Evolutionary conservation across 805 yeast species (phyloP).

Genomic region (Grigorovia humatica): DNA sequence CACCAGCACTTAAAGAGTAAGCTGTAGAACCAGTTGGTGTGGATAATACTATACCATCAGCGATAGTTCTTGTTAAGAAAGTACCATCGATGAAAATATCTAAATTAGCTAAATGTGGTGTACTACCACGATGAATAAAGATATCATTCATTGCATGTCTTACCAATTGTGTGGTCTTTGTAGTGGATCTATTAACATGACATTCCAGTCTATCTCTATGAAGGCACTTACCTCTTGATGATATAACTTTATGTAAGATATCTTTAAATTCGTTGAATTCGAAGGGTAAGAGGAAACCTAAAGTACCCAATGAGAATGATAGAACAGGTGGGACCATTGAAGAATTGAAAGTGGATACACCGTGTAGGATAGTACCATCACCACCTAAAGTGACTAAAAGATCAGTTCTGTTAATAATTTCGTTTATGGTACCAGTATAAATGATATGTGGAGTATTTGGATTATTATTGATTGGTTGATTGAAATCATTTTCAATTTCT

Average conservation of each 20-base stretch:
- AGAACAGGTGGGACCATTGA: conserved; percentile 77
- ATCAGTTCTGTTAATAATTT: conserved; percentile 60
- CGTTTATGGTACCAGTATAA: conserved; percentile 48
- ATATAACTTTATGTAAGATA: conserved; percentile 57
- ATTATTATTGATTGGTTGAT: conserved; percentile 17
- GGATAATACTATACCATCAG: conserved; percentile 77
- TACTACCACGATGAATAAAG: conserved; percentile 75
- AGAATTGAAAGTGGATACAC: conserved; percentile 67
- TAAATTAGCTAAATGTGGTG: conserved; percentile 74
- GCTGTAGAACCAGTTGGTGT: conserved; percentile 97
- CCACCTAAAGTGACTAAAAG: conserved; percentile 87
- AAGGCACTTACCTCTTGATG: conserved; percentile 58
- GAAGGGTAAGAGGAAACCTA: conserved; percentile 84
- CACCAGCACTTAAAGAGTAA: conserved; percentile 81
- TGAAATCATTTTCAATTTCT: conserved; percentile 39
- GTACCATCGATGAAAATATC: conserved; percentile 82
- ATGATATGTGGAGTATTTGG: conserved; percentile 32
- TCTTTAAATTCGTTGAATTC: conserved; percentile 52
- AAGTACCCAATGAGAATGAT: conserved; percentile 80
- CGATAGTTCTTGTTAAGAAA: conserved; percentile 79
- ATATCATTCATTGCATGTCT: conserved; percentile 87
- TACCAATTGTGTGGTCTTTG: conserved; percentile 1
- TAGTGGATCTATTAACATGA: conserved; percentile 37
- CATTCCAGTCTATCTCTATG: conserved; percentile 76
- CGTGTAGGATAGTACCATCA: conserved; percentile 85